Percentiles rank a stretch among this genome's conserved stretches.
Conservation (phyloP, 2,329 filamentous ascomycete species). For the Fusarium equiseti region DNA sequence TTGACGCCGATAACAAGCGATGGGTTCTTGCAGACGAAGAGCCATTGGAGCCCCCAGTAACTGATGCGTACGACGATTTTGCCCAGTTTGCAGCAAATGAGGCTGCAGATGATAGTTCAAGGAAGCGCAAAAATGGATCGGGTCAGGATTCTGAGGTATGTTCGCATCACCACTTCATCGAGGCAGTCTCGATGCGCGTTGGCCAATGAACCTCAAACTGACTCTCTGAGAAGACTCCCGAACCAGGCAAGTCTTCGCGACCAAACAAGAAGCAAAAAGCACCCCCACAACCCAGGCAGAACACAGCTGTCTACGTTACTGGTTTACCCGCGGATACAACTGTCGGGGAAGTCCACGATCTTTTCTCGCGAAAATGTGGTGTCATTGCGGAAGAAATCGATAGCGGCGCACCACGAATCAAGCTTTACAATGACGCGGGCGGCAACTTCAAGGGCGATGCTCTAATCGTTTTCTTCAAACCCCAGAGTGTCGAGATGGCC, state of each 20-base stretch:
- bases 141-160: conserved; percentile 59
- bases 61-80: conserved; percentile 55
- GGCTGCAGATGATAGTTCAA: conserved; percentile 46
- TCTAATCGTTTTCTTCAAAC: conserved; percentile 93
- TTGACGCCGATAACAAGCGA: conserved; percentile 75
- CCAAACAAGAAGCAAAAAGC: conserved; percentile 62
- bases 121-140: conserved; percentile 59
- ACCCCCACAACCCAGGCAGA: conserved; percentile 70
- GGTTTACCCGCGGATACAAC: conserved; percentile 85
- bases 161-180: conserved; percentile 5
- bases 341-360: conserved; percentile 81
- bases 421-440: conserved; percentile 85
- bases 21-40: conserved; percentile 77
- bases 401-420: conserved; percentile 87
- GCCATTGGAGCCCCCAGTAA: conserved; percentile 53
- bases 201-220: conserved; percentile 7
- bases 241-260: conserved; percentile 54
- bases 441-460: conserved; percentile 95
- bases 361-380: conserved; percentile 86
- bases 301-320: conserved; percentile 93
- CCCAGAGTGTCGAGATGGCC: conserved; percentile 89
- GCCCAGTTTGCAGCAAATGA: conserved; percentile 44
- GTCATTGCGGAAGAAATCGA: conserved; percentile 96
- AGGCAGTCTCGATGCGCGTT: background rate
- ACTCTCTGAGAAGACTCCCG: conserved; percentile 40